Percentiles rank a stretch among this genome's conserved stretches.
phyloP scores from a whole-genome alignment of 345 rosid species.

The Stellera chamaejasme region DNA sequence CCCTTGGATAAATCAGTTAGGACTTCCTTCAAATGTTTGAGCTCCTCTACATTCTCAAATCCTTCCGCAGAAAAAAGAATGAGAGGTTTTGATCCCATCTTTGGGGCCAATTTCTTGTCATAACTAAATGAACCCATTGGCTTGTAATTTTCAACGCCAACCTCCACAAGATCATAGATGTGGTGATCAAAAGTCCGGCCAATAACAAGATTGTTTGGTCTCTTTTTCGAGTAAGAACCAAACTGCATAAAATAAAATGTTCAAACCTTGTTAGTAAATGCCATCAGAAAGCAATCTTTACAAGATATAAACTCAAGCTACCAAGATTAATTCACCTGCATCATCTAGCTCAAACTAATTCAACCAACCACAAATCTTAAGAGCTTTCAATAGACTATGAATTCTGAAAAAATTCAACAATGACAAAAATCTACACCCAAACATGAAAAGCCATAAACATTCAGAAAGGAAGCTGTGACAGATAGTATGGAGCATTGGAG shows the following conservation, averaged over 20 bases:
- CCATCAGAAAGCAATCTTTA: too few relatives aligned
- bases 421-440: not conserved
- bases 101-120: conserved; percentile 78
- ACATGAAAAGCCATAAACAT: too few relatives aligned
- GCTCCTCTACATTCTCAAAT: conserved; percentile 67
- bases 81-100: conserved; percentile 76
- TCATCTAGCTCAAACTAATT: too few relatives aligned
- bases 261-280: not conserved
- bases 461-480: too few relatives aligned
- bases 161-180: conserved; percentile 85
- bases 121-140: conserved; percentile 49
- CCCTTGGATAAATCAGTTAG: conserved; percentile 75
- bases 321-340: too few relatives aligned
- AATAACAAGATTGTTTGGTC: conserved; percentile 80
- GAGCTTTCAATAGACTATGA: not conserved
- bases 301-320: too few relatives aligned
- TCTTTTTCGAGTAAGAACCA: conserved; percentile 87
- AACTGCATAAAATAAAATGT: conserved; percentile 33
- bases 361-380: too few relatives aligned
- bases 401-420: not conserved
- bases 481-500: too few relatives aligned
- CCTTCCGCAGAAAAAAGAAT: conserved; percentile 76
- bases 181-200: conserved; percentile 84
- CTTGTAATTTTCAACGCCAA: conserved; percentile 84
- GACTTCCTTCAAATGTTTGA: conserved; percentile 86